Evolutionary conservation across 345 rosid genomes (phyloP), one percentile per base, ranked within the genome.

Genomic region (Salix viminalis): DNA sequence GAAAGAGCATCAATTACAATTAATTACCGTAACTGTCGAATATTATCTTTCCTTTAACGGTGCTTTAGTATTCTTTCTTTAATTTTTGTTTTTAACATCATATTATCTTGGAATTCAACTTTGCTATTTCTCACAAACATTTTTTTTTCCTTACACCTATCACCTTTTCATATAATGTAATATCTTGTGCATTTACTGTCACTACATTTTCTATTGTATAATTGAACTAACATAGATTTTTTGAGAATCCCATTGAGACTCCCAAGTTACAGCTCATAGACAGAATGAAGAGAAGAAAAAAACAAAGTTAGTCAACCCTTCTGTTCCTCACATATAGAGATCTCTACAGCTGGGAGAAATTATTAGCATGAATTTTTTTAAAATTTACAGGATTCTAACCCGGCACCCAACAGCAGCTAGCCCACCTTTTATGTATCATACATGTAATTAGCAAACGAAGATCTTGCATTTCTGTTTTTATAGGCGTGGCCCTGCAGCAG

Each of bases 311-410:
- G 83, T 83, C 86, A 83, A 84, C 81, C 74, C 69, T 67, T 80
- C 44, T 48, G 61, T 50, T 52, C 41, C 19, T 76, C 73, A 65
- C 16, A 28, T 41, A 84, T 18, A 54, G 81, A 86, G 82, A 88
- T 79, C 68, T 83, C 42, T 41, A 83, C 96, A 91, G 91, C 92
- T 88, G 89, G 83, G 34, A 85, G 81, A 68, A 81, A 82, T 84
- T 65, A 75, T 62, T 61, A 74, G 72, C 65, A 67, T 70, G 65
- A 81, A 68, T 48, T 70, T 39, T 76, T 79, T 81, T 2, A 80
- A 72, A 24, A 44, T 79, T 80, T 81, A 39, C 71, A 71, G 61
- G 74, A 70, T 34, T 42, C 75, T 79, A 80, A 75, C 74, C 87
- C 81, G 89, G 85, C 87, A 75, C 52, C 65, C 87, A 83, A 82